phyloP scores from a whole-genome alignment of 305 asterid species.

The Solanum chacoense region DNA sequence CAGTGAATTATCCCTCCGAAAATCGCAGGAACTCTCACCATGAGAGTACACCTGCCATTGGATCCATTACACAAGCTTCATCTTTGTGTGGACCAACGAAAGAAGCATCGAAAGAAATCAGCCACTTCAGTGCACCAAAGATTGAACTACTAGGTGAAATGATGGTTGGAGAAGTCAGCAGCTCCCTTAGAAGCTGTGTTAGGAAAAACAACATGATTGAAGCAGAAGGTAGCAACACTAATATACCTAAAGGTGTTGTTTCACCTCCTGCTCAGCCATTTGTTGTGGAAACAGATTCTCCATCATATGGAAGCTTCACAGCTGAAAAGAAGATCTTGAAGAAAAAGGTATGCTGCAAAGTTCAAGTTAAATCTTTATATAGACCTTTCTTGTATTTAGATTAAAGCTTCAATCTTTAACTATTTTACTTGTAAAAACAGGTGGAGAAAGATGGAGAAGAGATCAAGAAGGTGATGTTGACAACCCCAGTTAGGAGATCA shows the following conservation, averaged over 20 bases:
- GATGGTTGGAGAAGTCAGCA: constrained; percentile 24
- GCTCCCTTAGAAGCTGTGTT: constrained; percentile 11
- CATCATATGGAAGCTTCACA: constrained; percentile 34
- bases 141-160: constrained; percentile 65
- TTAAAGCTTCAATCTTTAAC: neutral
- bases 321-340: constrained; percentile 28
- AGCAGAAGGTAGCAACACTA: constrained; percentile 11
- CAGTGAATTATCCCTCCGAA: neutral
- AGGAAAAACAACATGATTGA: constrained; percentile 10
- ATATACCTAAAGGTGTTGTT: constrained; percentile 8
- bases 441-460: constrained; percentile 34
- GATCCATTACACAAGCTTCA: constrained; percentile 6
- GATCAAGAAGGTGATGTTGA: constrained; percentile 7
- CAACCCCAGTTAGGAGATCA: constrained; percentile 74
- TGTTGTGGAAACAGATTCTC: constrained; percentile 11
- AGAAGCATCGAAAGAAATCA: constrained; percentile 17
- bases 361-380: neutral
- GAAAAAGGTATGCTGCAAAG: constrained; percentile 36
- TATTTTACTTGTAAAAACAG: constrained; percentile 18
- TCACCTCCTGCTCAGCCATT: constrained; percentile 7
- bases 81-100: neutral
- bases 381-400: neutral
- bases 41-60: neutral
- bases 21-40: neutral
- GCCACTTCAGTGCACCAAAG: constrained; percentile 22